Base-by-base conservation (phyloP, 768 basidiomycete species). In the Boletus reticulatus region DNA sequence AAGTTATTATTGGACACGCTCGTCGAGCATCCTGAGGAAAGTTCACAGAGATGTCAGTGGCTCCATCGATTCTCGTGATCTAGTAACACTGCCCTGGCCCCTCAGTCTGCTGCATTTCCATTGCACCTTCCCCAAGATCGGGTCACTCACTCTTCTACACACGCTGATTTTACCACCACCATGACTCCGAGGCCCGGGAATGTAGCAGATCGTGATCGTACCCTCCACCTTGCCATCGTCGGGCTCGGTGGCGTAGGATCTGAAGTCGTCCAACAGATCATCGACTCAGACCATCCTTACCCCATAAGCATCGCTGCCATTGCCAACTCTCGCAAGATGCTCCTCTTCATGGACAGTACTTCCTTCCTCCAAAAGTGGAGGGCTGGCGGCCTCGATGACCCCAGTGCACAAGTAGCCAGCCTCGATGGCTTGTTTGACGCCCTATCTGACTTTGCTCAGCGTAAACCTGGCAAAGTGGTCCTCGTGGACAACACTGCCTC, bases 241-340 rank as follows among this genome's bases (percentile, higher is more conserved):
- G 97, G 97, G 55, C 82, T 93, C 32, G 97, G 97, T 4, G 89
- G 96, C 50, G 97, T 99, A 24, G 97, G 97, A 29, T 78, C 83
- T 39, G 92, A 93, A 67, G 83, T 98, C 64, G 78, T 98, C 70
- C 72, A 79, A 41, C 97, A 98, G 72, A 79, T 98, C 22, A 78
- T 84, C 46, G 76, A 85, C 7, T 37, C 24, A 4, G 39, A 56
- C 13, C 79, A 86, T 36, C 84, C 88, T 3, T 62, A 64, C 63
- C 77, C 74, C n/a, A 85, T 91, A 76, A 78, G 74, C 47, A 76
- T 94, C 64, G 77, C 88, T 64, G 84, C 87, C 17, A 76, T 92
- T 53, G 79, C 87, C 44, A 87, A 87, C 22, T 88, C 89, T 42
- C 85, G 78, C 45, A 74, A 79, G 43, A 80, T 82, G 42, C 68